Conservation (phyloP, 345 rosid genomes). For the Eucalyptus grandis region DNA sequence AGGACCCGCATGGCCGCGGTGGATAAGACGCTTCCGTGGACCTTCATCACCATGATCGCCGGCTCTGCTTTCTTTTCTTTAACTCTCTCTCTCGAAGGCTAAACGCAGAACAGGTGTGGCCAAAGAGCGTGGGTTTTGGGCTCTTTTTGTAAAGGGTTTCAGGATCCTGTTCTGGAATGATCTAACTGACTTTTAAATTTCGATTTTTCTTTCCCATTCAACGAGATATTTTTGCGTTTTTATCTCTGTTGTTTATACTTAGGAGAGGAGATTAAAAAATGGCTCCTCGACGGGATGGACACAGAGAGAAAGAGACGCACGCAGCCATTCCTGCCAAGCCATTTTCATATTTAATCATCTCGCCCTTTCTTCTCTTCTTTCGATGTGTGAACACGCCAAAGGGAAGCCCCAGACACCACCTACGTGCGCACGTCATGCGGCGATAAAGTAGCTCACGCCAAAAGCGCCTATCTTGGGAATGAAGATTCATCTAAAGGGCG, state of each 20-base stretch:
- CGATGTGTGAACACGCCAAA: neutral
- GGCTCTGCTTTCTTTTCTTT: neutral
- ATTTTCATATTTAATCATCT: neutral
- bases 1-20: slow-evolving; percentile 5
- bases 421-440: neutral
- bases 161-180: too few relatives aligned
- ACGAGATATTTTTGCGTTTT: too few relatives aligned
- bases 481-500: neutral
- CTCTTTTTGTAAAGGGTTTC: neutral
- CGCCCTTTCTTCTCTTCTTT: neutral
- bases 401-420: neutral
- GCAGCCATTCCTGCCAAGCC: neutral
- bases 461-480: neutral
- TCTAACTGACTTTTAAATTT: too few relatives aligned
- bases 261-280: neutral
- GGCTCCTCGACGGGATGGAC: neutral
- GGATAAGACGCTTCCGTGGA: slow-evolving; percentile 4
- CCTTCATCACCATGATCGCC: neutral
- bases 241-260: too few relatives aligned
- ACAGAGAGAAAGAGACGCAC: neutral
- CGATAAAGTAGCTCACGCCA: neutral
- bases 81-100: neutral
- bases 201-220: too few relatives aligned
- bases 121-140: neutral
- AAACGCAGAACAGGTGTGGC: neutral